phyloP scores from a whole-genome alignment of 2,329 filamentous ascomycete species.

The Microcyclosporella mali region DNA sequence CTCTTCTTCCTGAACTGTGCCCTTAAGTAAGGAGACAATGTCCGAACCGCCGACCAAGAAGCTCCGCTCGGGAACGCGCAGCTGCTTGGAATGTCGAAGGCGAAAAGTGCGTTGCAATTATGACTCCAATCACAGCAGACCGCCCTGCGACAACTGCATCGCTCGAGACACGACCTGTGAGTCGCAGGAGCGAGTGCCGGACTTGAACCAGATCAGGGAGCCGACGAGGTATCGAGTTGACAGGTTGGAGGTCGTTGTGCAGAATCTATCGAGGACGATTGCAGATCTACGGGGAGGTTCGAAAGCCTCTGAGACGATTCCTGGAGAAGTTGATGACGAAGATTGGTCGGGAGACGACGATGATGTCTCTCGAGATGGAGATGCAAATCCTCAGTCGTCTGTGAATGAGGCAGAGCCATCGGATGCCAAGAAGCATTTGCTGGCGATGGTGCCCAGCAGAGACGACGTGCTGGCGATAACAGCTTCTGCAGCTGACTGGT shows the following conservation, averaged over 20 bases:
- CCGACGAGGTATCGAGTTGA: slow-evolving; percentile 7
- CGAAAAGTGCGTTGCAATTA: slow-evolving; percentile 6
- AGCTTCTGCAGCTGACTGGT: slow-evolving; percentile 6
- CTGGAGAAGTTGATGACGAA: background rate
- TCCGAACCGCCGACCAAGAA: slow-evolving; percentile 5
- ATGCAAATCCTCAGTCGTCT: background rate
- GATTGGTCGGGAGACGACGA: background rate
- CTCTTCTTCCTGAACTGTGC: background rate
- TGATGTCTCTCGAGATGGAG: background rate
- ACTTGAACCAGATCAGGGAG: slow-evolving; percentile 1
- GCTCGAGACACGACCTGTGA: slow-evolving; percentile 1
- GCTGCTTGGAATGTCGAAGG: slow-evolving; percentile 5
- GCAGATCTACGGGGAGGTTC: background rate
- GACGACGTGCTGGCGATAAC: slow-evolving; percentile 2
- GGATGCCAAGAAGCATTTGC: too few species aligned
- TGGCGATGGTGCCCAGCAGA: slow-evolving; percentile 1
- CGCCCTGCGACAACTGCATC: slow-evolving; percentile 5
- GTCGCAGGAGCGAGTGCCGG: slow-evolving; percentile 1
- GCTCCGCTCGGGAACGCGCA: slow-evolving; percentile 4
- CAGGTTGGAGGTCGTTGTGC: slow-evolving; percentile 2
- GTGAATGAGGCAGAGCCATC: too few species aligned
- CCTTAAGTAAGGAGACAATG: too few species aligned
- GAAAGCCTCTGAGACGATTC: background rate
- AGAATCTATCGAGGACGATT: slow-evolving; percentile 1
- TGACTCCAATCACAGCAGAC: background rate